Evolutionary conservation across 345 rosid genomes (phyloP).

Genomic region (Carallia brachiata): DNA sequence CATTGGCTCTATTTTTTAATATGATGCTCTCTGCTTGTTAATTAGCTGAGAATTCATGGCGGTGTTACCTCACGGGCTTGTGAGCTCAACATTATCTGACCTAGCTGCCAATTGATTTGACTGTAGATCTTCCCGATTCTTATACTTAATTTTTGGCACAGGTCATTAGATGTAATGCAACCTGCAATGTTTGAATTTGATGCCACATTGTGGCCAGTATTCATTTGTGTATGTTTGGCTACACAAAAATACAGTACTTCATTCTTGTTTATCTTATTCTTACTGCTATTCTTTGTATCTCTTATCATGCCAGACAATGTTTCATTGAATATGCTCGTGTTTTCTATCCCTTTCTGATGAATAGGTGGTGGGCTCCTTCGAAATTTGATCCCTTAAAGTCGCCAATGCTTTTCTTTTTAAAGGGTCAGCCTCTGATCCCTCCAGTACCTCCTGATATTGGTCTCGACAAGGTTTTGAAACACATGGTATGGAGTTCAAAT

Average conservation of each 20-base stretch:
- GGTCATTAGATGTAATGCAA: neutral
- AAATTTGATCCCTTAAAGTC: conserved; percentile 82
- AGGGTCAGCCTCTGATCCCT: conserved; percentile 63
- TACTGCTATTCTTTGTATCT: neutral
- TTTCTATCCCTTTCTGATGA: conserved; percentile 12
- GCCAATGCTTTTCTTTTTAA: conserved; percentile 91
- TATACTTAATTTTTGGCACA: neutral
- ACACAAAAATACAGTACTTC: neutral
- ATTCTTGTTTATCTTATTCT: neutral
- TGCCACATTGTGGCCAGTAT: neutral
- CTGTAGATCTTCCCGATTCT: neutral
- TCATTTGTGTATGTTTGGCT: neutral
- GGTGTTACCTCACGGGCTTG: neutral
- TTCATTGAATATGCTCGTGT: conserved; percentile 5
- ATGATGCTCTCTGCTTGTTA: neutral
- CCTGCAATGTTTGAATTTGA: neutral
- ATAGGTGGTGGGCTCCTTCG: conserved; percentile 97
- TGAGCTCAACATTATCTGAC: neutral
- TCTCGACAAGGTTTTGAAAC: conserved; percentile 64
- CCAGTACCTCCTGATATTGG: conserved; percentile 62
- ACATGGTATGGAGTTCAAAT: conserved; percentile 51
- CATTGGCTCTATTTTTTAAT: neutral
- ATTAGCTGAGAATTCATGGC: neutral
- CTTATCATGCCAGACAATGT: neutral
- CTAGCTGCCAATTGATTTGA: neutral